Base-by-base conservation (phyloP, 192 early-diverging fungal species). In the Rhizophlyctis rosea region DNA sequence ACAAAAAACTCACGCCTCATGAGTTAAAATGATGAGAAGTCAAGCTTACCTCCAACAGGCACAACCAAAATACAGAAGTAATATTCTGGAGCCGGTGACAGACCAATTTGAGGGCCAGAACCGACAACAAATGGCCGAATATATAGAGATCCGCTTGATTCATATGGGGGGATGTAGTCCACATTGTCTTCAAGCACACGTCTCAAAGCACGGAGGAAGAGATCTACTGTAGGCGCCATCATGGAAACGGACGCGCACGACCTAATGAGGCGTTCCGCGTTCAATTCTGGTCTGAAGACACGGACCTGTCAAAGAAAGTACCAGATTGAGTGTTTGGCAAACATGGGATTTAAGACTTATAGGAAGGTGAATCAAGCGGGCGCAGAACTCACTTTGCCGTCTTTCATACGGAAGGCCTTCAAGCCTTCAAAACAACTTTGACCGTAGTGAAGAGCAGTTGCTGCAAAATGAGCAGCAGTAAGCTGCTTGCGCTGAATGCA, bases 381-480 rank as follows among this genome's bases (percentile, higher is more conserved):
- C n/a, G n/a, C n/a, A n/a, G n/a, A 44, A 7, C 55, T 2, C 25
- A 69, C 68, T 54, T 82, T 82, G 28, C 83, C 86, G 54, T 89
- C 81, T 39, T 78, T 76, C 76, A 81, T 77, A 11, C 84, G 67
- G 77, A 87, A 91, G 0, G 89, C 87, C 64, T 91, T 91, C 61
- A 91, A 66, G n/a, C 89, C 89, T 75, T 91, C 89, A 65, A 91
- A 91, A 63, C 85, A 87, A 33, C 73, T 53, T 75, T 90, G 89
- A 27, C 89, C 89, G 68, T 90, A 90, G 70, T 90, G 82, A 21
- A 88, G 62, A 30, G 71, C 84, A 29, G 87, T 82, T 5, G 85
- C 75, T 76, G 34, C 34, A 64, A 29, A 55, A 1, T 33, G 24
- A 11, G 24, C 55, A 28, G 4, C 32, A n/a, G n/a, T n/a, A n/a